Evolutionary conservation across 2,329 filamentous ascomycete species (phyloP).

Genomic region (Aureobasidium sp.): DNA sequence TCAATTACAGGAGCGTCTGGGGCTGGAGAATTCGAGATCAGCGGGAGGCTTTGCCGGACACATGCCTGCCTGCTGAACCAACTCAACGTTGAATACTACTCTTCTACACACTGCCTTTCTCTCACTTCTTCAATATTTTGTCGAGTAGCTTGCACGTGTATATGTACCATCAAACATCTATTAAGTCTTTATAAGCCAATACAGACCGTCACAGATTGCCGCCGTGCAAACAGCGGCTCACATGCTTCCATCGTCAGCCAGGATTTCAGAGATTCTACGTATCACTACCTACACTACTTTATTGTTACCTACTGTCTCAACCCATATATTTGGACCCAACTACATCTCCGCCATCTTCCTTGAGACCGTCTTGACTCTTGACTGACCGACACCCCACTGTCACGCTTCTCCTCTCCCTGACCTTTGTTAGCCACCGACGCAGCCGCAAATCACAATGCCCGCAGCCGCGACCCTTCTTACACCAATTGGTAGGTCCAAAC

Average conservation of each 20-base stretch:
- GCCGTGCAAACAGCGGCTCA: not conserved
- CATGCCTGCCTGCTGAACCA: not conserved
- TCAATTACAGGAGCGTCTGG: not conserved
- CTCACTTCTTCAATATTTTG: not conserved
- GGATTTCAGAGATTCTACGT: not conserved
- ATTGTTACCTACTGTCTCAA: not conserved
- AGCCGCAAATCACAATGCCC: constrained; percentile 12
- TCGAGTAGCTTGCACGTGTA: not conserved
- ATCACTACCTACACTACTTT: not conserved
- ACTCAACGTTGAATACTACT: not conserved
- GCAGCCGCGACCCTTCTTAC: not conserved
- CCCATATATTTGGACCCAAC: not conserved
- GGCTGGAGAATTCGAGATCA: not conserved
- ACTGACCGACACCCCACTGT: not conserved
- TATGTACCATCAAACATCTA: not conserved
- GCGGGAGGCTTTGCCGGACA: not conserved
- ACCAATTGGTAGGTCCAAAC: constrained; percentile 11
- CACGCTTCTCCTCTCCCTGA: not conserved
- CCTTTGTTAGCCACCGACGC: not conserved
- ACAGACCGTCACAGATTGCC: not conserved
- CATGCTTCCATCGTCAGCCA: not conserved
- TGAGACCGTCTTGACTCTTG: not conserved
- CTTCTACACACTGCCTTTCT: not conserved
- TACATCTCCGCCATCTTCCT: not conserved
- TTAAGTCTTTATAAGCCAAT: too few species aligned